Evolutionary conservation across 2,329 filamentous ascomycete species (phyloP).

Genomic region (Gliomastix tumulicola): DNA sequence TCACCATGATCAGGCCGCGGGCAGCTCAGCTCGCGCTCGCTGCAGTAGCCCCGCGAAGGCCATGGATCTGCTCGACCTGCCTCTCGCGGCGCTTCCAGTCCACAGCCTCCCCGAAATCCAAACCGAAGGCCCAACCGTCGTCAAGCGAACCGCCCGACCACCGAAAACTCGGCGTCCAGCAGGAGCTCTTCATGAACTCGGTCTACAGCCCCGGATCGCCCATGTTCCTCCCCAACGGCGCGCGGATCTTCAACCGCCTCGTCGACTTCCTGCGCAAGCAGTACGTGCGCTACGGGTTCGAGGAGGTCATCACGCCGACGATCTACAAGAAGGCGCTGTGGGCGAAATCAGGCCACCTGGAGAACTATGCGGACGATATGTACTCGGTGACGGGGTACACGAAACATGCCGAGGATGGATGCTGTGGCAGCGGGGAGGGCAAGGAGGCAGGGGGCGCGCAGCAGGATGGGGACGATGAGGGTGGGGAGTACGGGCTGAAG

Average conservation of each 20-base stretch:
- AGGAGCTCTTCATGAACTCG: constrained; percentile 74
- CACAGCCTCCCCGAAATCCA: not conserved
- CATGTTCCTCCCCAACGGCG: constrained; percentile 75
- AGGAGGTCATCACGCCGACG: constrained; percentile 82
- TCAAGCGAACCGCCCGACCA: constrained; percentile 41
- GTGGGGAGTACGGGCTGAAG: constrained; percentile 73
- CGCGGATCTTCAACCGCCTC: constrained; percentile 77
- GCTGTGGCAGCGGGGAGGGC: constrained; percentile 19
- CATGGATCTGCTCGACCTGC: constrained; percentile 24
- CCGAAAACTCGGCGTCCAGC: constrained; percentile 52
- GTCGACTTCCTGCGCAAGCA: constrained; percentile 76
- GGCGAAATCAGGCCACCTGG: constrained; percentile 79
- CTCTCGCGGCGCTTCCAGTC: not conserved
- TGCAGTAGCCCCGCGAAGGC: constrained; percentile 8
- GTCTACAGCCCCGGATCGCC: constrained; percentile 79
- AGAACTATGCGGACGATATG: constrained; percentile 91
- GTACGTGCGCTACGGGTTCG: constrained; percentile 77
- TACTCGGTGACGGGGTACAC: constrained; percentile 63
- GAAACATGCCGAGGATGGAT: constrained; percentile 15
- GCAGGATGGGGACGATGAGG: constrained; percentile 38
- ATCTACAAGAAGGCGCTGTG: constrained; percentile 87
- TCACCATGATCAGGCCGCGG: constrained; percentile 20
- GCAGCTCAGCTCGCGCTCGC: constrained; percentile 10
- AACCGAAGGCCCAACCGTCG: too few species aligned
- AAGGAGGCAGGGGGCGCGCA: not conserved